Evolutionary conservation across 2,329 filamentous ascomycete genomes (phyloP), one percentile per base, ranked within the genome.

Genomic region (Calonectria multiphialidica): DNA sequence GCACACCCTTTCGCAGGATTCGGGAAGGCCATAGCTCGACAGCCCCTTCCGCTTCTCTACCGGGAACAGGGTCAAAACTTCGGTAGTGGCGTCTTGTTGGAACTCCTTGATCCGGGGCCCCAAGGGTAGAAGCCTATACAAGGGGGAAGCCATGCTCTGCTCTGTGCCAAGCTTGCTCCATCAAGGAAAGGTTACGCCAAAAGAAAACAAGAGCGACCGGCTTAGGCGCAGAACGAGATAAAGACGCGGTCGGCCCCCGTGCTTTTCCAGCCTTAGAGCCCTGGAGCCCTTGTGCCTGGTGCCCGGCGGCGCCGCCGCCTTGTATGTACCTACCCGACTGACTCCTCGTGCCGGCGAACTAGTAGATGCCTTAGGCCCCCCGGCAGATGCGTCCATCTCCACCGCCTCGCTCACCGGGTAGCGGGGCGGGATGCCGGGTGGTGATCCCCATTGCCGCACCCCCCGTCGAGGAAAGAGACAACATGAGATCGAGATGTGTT

Each of bases 81-180:
- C 77, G 62, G 77, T 79, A 16, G 72, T 78, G 63, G 77, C 77
- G 40, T 78, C 75, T 67, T 78, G 77, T 42, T 78, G 77, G 40
- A 78, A 66, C 44, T 77, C 72, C 59, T 78, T 77, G 61, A 78
- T 66, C 37, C 59, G 68, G 47, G 74, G 70, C 63, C 74, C 76
- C 37, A 78, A 69, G 69, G 77, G 75, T 55, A 78, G 66, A 70
- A 77, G 67, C 74, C 77, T 76, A 72, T 78, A 78, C 72, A 75
- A 63, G 47, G 77, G 77, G 71, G 74, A 74, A 71, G 77, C 69
- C 77, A 78, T 78, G 63, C 69, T 78, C 50, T 47, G 44, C 12
- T 23, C 66, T 62, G 37, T 61, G 61, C 61, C 68, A 65, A 70
- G 68, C 49, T 65, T 61, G 61, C 40, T 63, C 64, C 57, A 67